Percentiles rank a stretch among this genome's conserved stretches.
phyloP scores from a whole-genome alignment of 1,284 basidiomycete genomes.

The Tilletia caries region DNA sequence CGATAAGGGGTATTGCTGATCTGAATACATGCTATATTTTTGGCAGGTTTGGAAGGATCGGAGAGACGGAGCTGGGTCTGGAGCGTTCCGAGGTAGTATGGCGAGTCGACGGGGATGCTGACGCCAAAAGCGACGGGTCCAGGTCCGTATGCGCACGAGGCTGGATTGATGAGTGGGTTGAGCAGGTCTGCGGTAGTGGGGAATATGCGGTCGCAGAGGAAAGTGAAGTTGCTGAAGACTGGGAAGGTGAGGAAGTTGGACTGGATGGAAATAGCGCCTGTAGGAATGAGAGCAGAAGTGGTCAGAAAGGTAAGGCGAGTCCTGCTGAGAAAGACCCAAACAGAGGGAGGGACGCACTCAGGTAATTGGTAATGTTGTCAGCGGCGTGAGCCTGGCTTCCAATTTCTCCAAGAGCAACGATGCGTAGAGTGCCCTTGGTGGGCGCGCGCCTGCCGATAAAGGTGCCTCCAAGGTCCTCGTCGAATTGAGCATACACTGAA shows the following conservation, averaged over 20 bases:
- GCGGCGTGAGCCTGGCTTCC: conserved; percentile 28
- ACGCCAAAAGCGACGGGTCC: conserved; percentile 80
- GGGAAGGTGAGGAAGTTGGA: conserved; percentile 40
- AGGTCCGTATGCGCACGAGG: conserved; percentile 42
- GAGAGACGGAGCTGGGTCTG: conserved; percentile 79
- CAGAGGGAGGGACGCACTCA: conserved; percentile 19
- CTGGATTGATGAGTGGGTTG: conserved; percentile 28
- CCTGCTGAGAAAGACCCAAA: not conserved
- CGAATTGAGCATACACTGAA: conserved; percentile 45
- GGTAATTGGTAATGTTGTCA: conserved; percentile 21
- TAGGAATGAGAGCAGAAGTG: not conserved
- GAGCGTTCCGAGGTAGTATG: conserved; percentile 76
- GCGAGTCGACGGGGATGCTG: conserved; percentile 66
- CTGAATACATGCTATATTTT: conserved; percentile 76
- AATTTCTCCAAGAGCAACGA: conserved; percentile 37
- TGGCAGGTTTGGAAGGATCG: conserved; percentile 67
- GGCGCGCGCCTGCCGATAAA: conserved; percentile 20
- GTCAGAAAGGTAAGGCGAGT: not conserved
- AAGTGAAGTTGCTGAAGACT: conserved; percentile 40
- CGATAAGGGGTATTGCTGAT: conserved; percentile 74
- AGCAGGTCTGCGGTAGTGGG: conserved; percentile 27
- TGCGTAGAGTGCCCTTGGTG: conserved; percentile 31
- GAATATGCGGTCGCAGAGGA: conserved; percentile 43
- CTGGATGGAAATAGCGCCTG: conserved; percentile 33
- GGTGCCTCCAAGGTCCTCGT: conserved; percentile 21